These are phyloP conservation scores for Hemileccinum impolitum DNA, from an alignment of 768 basidiomycete species.

Conservation along the genomic window DNA sequence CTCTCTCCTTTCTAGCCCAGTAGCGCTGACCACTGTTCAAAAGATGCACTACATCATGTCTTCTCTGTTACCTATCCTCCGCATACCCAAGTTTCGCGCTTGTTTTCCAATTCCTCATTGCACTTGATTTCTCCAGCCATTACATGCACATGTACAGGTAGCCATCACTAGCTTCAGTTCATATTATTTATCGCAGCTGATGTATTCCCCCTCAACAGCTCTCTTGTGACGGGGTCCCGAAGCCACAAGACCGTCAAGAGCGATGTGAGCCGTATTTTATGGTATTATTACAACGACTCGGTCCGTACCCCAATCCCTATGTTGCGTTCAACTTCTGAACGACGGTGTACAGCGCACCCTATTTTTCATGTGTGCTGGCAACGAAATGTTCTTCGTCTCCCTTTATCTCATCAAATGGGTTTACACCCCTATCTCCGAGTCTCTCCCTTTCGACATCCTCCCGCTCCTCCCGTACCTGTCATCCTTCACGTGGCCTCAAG, in stretches of 20 bases:
- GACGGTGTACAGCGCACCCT: constrained; percentile 59
- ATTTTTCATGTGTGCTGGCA: constrained; percentile 90
- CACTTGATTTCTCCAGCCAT: constrained; percentile 96
- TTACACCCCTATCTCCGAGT: constrained; percentile 55
- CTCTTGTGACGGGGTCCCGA: constrained; percentile 87
- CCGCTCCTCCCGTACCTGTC: constrained; percentile 20
- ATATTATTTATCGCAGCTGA: constrained; percentile 2
- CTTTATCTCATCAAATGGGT: constrained; percentile 93
- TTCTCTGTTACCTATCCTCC: constrained; percentile 89
- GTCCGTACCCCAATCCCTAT: constrained; percentile 45
- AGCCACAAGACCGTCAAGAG: constrained; percentile 93
- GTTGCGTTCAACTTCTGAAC: background rate
- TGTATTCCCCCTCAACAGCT: constrained; percentile 46
- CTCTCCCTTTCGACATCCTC: constrained; percentile 13
- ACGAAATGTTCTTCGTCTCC: constrained; percentile 94
- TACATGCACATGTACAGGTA: constrained; percentile 99
- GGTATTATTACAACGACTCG: constrained; percentile 90
- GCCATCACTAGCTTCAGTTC: background rate
- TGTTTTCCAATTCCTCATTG: constrained; percentile 91
- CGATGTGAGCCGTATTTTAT: constrained; percentile 89
- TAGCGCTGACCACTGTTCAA: background rate
- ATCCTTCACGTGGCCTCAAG: constrained; percentile 69
- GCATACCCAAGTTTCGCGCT: constrained; percentile 85
- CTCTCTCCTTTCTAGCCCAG: background rate
- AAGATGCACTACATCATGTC: constrained; percentile 94